A percentile compares a stretch with the other conserved stretches of the same genome.
phyloP scores from a whole-genome alignment of 2,329 filamentous ascomycete genomes.

The Apiospora rasikravindrae region DNA sequence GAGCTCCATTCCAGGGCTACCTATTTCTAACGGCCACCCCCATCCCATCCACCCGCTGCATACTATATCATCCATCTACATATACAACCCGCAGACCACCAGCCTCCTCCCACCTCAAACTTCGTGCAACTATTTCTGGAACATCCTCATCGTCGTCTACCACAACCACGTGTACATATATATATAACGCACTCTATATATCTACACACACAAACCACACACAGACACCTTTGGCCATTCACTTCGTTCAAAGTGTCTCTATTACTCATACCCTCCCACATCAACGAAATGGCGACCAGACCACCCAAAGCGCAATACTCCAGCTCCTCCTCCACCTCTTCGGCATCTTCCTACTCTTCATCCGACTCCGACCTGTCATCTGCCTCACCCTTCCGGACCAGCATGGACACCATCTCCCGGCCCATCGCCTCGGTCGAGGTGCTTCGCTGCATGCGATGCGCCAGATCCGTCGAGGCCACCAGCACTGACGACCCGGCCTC shows the following conservation, averaged over 20 bases:
- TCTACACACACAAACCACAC: background rate
- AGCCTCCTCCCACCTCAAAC: background rate
- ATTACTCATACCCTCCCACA: background rate
- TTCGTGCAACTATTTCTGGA: background rate
- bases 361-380: slow-evolving; percentile 51
- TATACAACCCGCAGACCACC: background rate
- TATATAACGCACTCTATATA: background rate
- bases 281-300: slow-evolving; percentile 28
- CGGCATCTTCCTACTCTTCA: slow-evolving; percentile 38
- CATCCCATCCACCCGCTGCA: background rate
- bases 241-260: background rate
- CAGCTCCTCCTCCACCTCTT: slow-evolving; percentile 40
- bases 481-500: slow-evolving; percentile 63
- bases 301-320: slow-evolving; percentile 44
- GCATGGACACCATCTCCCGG: slow-evolving; percentile 54
- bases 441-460: slow-evolving; percentile 67
- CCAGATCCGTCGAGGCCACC: slow-evolving; percentile 64
- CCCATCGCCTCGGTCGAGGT: slow-evolving; percentile 60
- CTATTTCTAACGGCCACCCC: slow-evolving; percentile 15
- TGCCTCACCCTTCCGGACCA: slow-evolving; percentile 43
- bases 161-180: background rate
- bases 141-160: background rate
- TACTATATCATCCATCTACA: background rate
- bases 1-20: slow-evolving; percentile 3
- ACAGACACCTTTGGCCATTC: background rate